phyloP scores from a whole-genome alignment of 352 stramenopile species.

The Globisporangium spinosum region DNA sequence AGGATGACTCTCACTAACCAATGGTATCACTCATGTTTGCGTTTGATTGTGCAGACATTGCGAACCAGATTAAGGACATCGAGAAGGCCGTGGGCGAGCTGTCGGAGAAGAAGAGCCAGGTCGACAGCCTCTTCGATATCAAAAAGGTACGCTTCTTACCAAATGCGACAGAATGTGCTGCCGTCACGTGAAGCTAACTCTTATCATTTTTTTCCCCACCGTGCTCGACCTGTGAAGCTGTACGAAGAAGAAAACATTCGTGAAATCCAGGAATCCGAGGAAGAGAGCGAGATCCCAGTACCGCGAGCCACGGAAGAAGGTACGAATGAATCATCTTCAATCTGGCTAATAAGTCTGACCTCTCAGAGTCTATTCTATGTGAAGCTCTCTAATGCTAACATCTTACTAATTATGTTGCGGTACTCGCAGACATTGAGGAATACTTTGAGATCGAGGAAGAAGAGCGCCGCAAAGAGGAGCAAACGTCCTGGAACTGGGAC shows the following conservation, averaged over 20 bases:
- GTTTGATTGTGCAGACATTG: constrained; percentile 30
- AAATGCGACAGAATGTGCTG: not conserved
- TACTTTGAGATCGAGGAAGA: constrained; percentile 87
- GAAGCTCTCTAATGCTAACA: not conserved
- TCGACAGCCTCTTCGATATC: constrained; percentile 60
- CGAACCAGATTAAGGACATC: constrained; percentile 48
- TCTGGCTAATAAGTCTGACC: not conserved
- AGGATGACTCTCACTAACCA: not conserved
- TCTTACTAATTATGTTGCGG: not conserved
- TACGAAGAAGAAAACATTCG: constrained; percentile 85
- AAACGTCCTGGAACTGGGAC: constrained; percentile 74
- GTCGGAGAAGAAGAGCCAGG: constrained; percentile 59
- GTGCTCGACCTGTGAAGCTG: constrained; percentile 25
- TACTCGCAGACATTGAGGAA: constrained; percentile 54
- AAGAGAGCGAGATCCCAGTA: constrained; percentile 57
- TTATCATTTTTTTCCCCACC: not conserved
- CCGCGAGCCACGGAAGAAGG: constrained; percentile 58
- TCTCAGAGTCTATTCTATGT: not conserved
- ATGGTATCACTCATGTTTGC: not conserved
- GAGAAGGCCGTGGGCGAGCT: constrained; percentile 44
- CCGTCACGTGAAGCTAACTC: not conserved
- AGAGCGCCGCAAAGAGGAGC: constrained; percentile 48
- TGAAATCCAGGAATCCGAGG: constrained; percentile 82
- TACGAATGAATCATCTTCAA: constrained; percentile 8
- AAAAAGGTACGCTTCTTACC: constrained; percentile 44